Base-by-base conservation (phyloP, 208 protist species). In the Leishmania guyanensis region DNA sequence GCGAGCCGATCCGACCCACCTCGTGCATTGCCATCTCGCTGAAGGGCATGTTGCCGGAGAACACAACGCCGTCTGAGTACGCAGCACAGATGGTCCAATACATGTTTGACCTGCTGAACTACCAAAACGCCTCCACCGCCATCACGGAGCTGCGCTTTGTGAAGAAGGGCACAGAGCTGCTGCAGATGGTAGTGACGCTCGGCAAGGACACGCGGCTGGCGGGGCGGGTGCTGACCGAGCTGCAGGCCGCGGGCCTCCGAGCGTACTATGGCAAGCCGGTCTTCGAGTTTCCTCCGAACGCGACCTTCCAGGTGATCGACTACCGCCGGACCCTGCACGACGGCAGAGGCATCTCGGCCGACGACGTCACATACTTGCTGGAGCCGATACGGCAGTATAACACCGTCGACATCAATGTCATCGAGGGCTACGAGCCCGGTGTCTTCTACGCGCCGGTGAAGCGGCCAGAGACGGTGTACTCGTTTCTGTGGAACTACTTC, bases 271-370 rank as follows among this genome's bases (percentile, higher is more conserved):
- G 90, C 20, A 86, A 79, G 68, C 85, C 87, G 6, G 74, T 92
- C 39, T 77, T 82, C 3, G 76, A 89, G 53, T 60, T 88, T 54
- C 81, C 83, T 5, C 91, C 94, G 14, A 92, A 91, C 72, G 94
- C 94, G n/a, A 97, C 94, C 33, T 97, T 97, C 75, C 84, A 88
- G 20, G 82, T 97, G 20, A 85, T 88, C 16, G 94, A 97, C 86
- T 97, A 94, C 81, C 81, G 87, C 69, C 77, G 86, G 56, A 92
- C 78, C 20, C 73, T 93, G 60, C 81, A 84, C 75, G 81, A 85
- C 51, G 88, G 90, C 33, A 78, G 73, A 46, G 91, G 94, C 51
- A 96, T 97, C 79, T 89, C 85, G 16, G 53, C 80, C 0, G 91
- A 95, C 29, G 89, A 97, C 39, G 68, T 97, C 12, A 33, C 58